Evolutionary conservation across 352 stramenopile genomes (phyloP).

Genomic region (Blastocystis sp.): DNA sequence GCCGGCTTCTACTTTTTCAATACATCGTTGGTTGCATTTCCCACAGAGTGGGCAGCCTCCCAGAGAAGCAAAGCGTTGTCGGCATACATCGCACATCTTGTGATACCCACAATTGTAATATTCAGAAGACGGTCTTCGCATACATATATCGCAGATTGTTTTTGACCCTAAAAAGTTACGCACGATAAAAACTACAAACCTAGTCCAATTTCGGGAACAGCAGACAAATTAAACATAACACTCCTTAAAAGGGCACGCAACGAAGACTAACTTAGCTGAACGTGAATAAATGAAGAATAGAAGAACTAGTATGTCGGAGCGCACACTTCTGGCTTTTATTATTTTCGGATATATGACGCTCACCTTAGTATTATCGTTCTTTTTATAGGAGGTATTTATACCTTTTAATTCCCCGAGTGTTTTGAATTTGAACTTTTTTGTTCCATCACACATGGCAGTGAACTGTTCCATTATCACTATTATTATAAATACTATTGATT

Average conservation of each 20-base stretch:
- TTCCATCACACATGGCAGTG: too few species aligned
- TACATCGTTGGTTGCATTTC: constrained; percentile 12
- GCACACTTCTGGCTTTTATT: neutral
- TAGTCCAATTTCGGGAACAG: constrained; percentile 44
- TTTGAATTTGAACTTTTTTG: too few species aligned
- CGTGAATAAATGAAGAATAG: neutral
- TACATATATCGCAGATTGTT: constrained; percentile 61
- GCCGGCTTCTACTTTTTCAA: neutral
- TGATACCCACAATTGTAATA: constrained; percentile 42
- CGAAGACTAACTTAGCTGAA: neutral
- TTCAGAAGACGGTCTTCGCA: constrained; percentile 43
- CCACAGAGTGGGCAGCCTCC: constrained; percentile 6
- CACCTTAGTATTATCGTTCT: too few species aligned
- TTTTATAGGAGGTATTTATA: too few species aligned
- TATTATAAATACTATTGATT: too few species aligned
- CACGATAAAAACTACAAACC: neutral
- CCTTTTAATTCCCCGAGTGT: too few species aligned
- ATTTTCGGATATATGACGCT: neutral
- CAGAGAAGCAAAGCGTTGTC: neutral
- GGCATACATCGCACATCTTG: constrained; percentile 34
- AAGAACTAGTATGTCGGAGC: constrained; percentile 48
- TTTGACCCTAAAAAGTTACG: constrained; percentile 23
- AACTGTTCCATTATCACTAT: too few species aligned
- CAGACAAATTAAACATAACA: constrained; percentile 57
- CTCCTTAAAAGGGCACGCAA: neutral